Evolutionary conservation across 345 rosid genomes (phyloP), one percentile per base, ranked within the genome.

Genomic region (Gossypium australe): DNA sequence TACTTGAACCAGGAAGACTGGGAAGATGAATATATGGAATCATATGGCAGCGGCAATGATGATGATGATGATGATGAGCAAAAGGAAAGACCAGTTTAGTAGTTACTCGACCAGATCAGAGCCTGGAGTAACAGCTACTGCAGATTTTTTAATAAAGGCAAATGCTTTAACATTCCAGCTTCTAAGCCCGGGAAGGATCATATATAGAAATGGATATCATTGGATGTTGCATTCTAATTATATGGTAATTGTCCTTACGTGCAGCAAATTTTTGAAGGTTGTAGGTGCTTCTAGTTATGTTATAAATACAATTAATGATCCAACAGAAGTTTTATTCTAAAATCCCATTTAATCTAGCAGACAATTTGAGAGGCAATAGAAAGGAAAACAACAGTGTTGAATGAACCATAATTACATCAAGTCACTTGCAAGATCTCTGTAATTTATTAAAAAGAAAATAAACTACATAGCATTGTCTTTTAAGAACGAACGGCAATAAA

Each of bases 1-100:
- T 34, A 4, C 6, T 47, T 17, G 59, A 68, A 70, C 29, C 78
- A 79, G 87, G 87, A 69, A 11, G 78, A 80, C 72, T 76, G 75
- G 47, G 87, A 77, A 72, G 84, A 81, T 55, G 80, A 74, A 20
- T 76, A 53, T 79, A 82, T 57, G 2, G 67, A 66, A 75, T 18
- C 20, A 52, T 12, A 76, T 70, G 71, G 62, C 67, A 45, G 47
- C 11, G 20, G 68, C 27, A 74, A 79, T 43, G 67, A 45, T 72
- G 55, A 24, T 38, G 24, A 49, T 18, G 20, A 62, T 18, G 20
- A 63, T 27, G 18, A 49, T 10, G 49, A 74, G 51, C 4, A 11
- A 12, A 62, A 18, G 27, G 58, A 18, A 11, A 65, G 51, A 65
- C 27, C 9, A 49, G 7, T 20, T 58, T 9, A 20, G 12, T 56